Percentiles rank a stretch among this genome's conserved stretches.
These are phyloP conservation scores for Hanseniaspora guilliermondii DNA, from an alignment of 805 yeast species.

Conservation along the genomic window DNA sequence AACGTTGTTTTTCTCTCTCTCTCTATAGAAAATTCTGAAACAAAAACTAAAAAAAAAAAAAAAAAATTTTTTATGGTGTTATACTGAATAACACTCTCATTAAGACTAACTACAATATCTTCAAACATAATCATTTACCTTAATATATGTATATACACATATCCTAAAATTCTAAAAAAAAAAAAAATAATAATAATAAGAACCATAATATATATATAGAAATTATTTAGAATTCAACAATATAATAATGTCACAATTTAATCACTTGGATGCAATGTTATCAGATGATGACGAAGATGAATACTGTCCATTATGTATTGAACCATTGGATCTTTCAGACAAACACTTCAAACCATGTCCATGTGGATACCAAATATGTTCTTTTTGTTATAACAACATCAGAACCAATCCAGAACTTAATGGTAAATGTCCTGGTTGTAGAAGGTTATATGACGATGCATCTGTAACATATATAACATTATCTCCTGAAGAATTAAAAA, in stretches of 20 bases:
- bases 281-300: slow-evolving; percentile 29
- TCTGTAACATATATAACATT: slow-evolving; percentile 75
- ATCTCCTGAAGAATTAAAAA: slow-evolving; percentile 70
- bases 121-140: too few relatives aligned
- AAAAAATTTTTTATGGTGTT: too few relatives aligned
- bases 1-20: too few relatives aligned
- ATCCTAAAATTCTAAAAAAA: too few relatives aligned
- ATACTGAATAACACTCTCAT: too few relatives aligned
- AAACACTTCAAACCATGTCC: slow-evolving; percentile 98
- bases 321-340: slow-evolving; percentile 93
- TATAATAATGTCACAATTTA: slow-evolving; percentile 6
- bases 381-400: slow-evolving; percentile 93
- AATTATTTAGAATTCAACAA: too few relatives aligned
- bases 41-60: too few relatives aligned
- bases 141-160: too few relatives aligned
- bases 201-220: too few relatives aligned
- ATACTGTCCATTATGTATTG: slow-evolving; percentile 82
- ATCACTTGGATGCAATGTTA: slow-evolving; percentile 13
- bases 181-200: too few relatives aligned
- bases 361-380: slow-evolving; percentile 97
- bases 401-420: slow-evolving; percentile 89
- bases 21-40: too few relatives aligned
- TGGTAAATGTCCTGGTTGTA: slow-evolving; percentile 96
- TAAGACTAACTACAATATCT: too few relatives aligned
- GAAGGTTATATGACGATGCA: slow-evolving; percentile 86